Evolutionary conservation across 225 moss, liverwort and hornwort genomes (phyloP).

Genomic region (Physcomitrium patens): DNA sequence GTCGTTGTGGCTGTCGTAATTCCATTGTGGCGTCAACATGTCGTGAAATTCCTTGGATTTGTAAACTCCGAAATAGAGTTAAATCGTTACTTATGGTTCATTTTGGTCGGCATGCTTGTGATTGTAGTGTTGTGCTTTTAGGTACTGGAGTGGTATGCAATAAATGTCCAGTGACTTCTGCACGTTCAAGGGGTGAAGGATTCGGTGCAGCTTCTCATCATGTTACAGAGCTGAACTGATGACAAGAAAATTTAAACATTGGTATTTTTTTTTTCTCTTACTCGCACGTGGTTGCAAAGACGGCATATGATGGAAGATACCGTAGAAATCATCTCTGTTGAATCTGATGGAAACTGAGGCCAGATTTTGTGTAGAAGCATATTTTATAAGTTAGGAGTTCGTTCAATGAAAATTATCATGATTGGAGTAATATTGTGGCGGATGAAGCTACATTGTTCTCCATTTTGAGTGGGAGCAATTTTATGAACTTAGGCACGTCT

Average conservation of each 20-base stretch:
- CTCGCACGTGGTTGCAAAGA: slow-evolving; percentile 5
- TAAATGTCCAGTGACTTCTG: neutral
- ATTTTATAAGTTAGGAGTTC: neutral
- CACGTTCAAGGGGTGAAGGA: slow-evolving; percentile 22
- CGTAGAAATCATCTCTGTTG: slow-evolving; percentile 1
- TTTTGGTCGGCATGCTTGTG: neutral
- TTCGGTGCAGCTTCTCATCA: neutral
- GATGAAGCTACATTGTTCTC: slow-evolving; percentile 1
- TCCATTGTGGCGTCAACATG: slow-evolving; percentile 13
- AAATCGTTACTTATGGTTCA: neutral
- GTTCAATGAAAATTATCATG: neutral
- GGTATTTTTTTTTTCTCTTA: slow-evolving; percentile 1
- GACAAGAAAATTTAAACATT: neutral
- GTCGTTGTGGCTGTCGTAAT: slow-evolving; percentile 17
- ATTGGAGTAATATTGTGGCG: neutral
- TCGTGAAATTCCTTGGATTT: neutral
- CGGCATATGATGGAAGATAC: neutral
- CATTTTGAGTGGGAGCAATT: slow-evolving; percentile 4
- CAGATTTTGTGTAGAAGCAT: neutral
- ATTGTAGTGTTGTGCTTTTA: slow-evolving; percentile 15
- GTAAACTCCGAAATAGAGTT: slow-evolving; percentile 7
- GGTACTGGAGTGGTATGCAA: slow-evolving; percentile 3
- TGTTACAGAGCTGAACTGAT: neutral
- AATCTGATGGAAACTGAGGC: slow-evolving; percentile 13
- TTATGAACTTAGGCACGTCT: neutral